Evolutionary conservation across 75 land plant genomes (phyloP).

Genomic region (Cryptomeria japonica): DNA sequence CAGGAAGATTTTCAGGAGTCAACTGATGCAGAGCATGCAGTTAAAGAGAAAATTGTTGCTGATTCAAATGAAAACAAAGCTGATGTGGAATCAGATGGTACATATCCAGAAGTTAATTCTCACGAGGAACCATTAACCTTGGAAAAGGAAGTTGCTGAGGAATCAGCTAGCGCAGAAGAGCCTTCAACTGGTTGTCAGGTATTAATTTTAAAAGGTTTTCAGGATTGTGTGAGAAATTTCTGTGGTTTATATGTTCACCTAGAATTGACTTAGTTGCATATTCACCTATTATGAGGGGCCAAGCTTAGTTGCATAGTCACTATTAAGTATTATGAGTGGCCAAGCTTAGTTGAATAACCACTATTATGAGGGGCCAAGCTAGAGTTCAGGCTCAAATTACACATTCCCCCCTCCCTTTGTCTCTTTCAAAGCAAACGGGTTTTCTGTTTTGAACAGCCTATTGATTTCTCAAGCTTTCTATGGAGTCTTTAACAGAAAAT

Average conservation of each 20-base stretch:
- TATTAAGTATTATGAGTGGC: background rate
- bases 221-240: background rate
- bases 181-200: background rate
- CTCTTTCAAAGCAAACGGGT: background rate
- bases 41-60: background rate
- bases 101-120: background rate
- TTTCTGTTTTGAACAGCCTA: background rate
- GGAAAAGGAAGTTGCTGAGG: background rate
- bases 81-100: background rate
- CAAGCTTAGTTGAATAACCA: background rate
- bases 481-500: background rate
- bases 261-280: background rate
- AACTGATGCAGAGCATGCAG: background rate
- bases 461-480: background rate
- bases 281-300: background rate
- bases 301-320: background rate
- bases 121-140: background rate
- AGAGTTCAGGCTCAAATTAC: background rate
- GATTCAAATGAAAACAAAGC: background rate
- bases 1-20: constrained; percentile 17
- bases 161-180: background rate
- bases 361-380: background rate
- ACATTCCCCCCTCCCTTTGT: background rate
- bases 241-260: background rate
- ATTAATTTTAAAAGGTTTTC: background rate